phyloP scores from a whole-genome alignment of 176 grass and related monocot species.

The Oryza meyeriana region DNA sequence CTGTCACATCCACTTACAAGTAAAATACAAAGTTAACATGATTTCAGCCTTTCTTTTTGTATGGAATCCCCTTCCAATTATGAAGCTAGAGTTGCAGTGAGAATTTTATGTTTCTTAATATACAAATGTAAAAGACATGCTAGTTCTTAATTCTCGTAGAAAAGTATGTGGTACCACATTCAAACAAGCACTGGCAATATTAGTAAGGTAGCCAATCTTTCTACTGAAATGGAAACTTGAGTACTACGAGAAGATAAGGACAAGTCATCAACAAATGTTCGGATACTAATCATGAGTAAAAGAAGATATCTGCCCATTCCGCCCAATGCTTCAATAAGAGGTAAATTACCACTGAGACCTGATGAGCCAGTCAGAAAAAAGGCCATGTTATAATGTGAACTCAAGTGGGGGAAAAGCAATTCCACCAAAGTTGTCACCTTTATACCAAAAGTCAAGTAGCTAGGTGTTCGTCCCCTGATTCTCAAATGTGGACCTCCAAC shows the following conservation, averaged over 20 bases:
- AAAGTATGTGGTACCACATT: conserved; percentile 4
- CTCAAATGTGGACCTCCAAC: background rate
- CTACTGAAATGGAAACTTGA: background rate
- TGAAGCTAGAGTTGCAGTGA: background rate
- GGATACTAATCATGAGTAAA: background rate
- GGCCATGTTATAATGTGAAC: background rate
- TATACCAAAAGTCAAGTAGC: conserved; percentile 28
- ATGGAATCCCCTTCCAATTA: background rate
- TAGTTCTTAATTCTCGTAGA: background rate
- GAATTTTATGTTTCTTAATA: background rate
- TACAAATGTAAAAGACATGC: background rate
- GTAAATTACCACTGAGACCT: conserved; percentile 11
- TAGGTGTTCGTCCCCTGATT: conserved; percentile 1
- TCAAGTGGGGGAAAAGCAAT: conserved; percentile 29
- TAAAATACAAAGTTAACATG: background rate
- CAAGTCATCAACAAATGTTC: background rate
- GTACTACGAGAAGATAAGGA: conserved; percentile 1
- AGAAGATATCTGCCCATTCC: background rate
- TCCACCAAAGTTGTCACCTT: conserved; percentile 31
- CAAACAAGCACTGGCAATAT: conserved; percentile 1
- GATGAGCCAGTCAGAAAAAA: conserved; percentile 10
- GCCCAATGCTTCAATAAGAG: background rate
- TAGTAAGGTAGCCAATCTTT: background rate
- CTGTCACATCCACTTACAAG: background rate
- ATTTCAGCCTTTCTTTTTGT: background rate